phyloP scores from a whole-genome alignment of 306 rosid genomes.

The Benincasa hispida region DNA sequence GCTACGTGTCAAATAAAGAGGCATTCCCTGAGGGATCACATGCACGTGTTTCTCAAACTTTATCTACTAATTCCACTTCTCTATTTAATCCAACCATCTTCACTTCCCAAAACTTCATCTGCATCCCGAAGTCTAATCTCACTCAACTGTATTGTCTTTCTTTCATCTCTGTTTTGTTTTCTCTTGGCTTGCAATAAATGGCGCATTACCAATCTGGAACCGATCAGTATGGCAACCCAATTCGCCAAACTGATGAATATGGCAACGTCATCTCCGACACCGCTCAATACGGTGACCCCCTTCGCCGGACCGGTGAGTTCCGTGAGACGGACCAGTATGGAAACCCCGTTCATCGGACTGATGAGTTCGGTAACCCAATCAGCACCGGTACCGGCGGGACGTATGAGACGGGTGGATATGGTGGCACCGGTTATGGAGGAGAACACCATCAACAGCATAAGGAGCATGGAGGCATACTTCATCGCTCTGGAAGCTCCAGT shows the following conservation, averaged over 20 bases:
- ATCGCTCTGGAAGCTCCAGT: conserved; percentile 33
- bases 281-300: neutral
- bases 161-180: no score
- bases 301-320: neutral
- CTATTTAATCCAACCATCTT: neutral
- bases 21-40: neutral
- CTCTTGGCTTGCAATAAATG: conserved; percentile 8
- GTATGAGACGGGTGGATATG: neutral
- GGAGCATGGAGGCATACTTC: neutral
- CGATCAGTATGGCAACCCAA: conserved; percentile 12
- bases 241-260: conserved; percentile 12
- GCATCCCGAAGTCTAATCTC: neutral
- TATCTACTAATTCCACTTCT: neutral
- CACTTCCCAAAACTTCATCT: neutral
- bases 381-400: neutral
- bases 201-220: neutral
- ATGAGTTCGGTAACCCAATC: no score
- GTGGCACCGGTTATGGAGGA: neutral
- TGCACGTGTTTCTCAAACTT: neutral
- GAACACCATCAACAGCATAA: neutral
- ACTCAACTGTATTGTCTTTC: no score
- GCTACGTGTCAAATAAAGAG: neutral
- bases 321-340: neutral
- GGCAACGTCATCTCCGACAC: conserved; percentile 9
- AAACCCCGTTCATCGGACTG: neutral